Evolutionary conservation across 805 yeast species (phyloP).

Genomic region (fission yeast (Schizosaccharomyces pombe)): DNA sequence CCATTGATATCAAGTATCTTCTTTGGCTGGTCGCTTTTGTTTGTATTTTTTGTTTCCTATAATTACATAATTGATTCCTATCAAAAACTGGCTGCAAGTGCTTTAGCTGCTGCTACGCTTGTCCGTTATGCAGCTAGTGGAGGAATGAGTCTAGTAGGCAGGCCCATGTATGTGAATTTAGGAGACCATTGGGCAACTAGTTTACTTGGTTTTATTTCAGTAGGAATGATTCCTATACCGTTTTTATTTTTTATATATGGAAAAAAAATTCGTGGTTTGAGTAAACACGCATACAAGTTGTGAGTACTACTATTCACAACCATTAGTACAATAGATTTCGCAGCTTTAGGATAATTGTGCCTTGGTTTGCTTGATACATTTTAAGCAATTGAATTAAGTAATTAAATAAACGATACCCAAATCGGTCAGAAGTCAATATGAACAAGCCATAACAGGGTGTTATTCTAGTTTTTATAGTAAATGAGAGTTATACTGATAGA

Average conservation of each 20-base stretch:
- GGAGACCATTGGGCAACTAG: conserved; percentile 32
- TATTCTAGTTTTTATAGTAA: too few relatives aligned
- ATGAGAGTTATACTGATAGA: too few relatives aligned
- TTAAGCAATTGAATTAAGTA: too few relatives aligned
- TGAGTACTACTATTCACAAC: too few relatives aligned
- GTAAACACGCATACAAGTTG: conserved; percentile 10
- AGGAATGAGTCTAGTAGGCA: conserved; percentile 28
- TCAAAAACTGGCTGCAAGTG: conserved; percentile 40
- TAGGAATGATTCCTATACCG: conserved; percentile 32
- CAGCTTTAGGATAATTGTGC: too few relatives aligned
- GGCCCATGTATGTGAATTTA: conserved; percentile 24
- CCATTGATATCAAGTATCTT: conserved; percentile 38
- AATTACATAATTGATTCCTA: conserved; percentile 22
- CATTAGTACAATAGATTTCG: too few relatives aligned
- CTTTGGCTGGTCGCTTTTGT: conserved; percentile 18
- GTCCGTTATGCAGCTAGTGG: conserved; percentile 26
- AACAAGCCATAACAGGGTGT: too few relatives aligned
- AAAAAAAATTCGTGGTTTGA: conserved; percentile 16
- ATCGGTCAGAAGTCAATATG: too few relatives aligned
- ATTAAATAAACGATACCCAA: too few relatives aligned
- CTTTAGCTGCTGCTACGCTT: conserved; percentile 55
- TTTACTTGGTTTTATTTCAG: conserved; percentile 15
- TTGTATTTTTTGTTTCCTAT: conserved; percentile 20
- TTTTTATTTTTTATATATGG: conserved; percentile 31
- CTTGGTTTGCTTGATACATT: too few relatives aligned